Base-by-base conservation (phyloP, 2,329 filamentous ascomycete species). In the Chaetomiaceae sp. region DNA sequence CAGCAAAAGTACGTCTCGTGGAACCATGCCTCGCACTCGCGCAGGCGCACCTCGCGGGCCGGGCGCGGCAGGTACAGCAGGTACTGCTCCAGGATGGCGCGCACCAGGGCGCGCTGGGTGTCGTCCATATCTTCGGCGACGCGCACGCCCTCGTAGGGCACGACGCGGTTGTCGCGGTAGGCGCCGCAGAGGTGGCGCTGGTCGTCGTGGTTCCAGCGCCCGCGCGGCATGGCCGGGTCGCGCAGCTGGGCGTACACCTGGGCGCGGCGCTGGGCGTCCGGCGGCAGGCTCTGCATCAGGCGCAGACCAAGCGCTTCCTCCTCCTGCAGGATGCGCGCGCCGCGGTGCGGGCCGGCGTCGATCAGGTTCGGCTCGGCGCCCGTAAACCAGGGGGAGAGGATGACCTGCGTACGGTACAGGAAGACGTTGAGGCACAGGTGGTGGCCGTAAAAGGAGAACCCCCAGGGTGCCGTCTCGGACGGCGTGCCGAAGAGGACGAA, bases 321-420 rank as follows among this genome's bases (percentile, higher is more conserved):
- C 7, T 65, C 67, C 32, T 82, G 70, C 27, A 89, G 65, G 45
- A 89, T 86, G 3, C 75, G 68, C 0, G 81, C 86, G 6, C 84
- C 85, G 1, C 67, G 65, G 61, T 79, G 73, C 0, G 74, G 74
- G 0, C 84, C 84, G 0, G 65, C 63, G 53, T 89, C 85, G 55
- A 89, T 85, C 29, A 81, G 58, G 56, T 90, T 88, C 0, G 86
- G 86, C 64, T 91, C 86, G 0, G 86, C 86, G 45, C 86, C 86
- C 0, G 84, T 88, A 64, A 91, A 91, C 66, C 81, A 86, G 0
- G 86, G 86, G 0, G 78, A 80, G 3, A 88, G 71, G 36, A 88
- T 68, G 40, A 88, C 80, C 61, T 88, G 82, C 0, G 68, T 64
- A 26, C 70, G 70, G 58, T 81, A 76, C 45, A 89, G 71, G 59